Evolutionary conservation across 1,139 yeast genomes (phyloP).

Genomic region (Sugiyamaella xylanicola): DNA sequence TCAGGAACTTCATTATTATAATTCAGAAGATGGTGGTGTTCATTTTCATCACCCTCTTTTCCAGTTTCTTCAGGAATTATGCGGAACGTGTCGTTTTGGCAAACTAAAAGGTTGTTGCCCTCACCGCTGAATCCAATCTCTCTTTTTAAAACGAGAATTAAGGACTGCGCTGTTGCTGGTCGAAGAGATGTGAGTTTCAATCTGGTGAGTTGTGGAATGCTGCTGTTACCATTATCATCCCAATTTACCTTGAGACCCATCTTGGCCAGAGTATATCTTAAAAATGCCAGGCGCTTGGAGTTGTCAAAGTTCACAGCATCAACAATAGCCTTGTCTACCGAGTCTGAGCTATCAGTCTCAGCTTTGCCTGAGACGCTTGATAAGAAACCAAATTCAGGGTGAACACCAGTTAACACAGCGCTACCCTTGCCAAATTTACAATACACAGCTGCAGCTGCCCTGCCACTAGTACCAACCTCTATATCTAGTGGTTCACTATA

Average conservation of each 20-base stretch:
- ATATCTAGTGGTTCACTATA: constrained; percentile 55
- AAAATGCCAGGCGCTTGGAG: constrained; percentile 53
- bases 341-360: constrained; percentile 22
- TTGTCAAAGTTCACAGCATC: constrained; percentile 50
- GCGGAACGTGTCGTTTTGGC: constrained; percentile 52
- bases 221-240: constrained; percentile 45
- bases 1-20: constrained; percentile 39
- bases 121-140: constrained; percentile 49
- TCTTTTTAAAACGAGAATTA: constrained; percentile 40
- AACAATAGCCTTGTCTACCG: constrained; percentile 46
- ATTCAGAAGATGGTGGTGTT: not conserved
- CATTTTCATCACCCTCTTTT: constrained; percentile 7
- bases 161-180: constrained; percentile 32
- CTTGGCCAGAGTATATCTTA: constrained; percentile 56
- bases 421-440: constrained; percentile 73
- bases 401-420: constrained; percentile 81
- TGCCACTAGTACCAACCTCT: constrained; percentile 37
- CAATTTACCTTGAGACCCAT: constrained; percentile 68
- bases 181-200: constrained; percentile 48
- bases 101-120: constrained; percentile 50
- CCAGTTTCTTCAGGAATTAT: constrained; percentile 22
- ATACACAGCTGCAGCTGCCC: constrained; percentile 63
- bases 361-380: constrained; percentile 14
- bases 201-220: constrained; percentile 71
- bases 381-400: constrained; percentile 67